Evolutionary conservation across 2,329 filamentous ascomycete species (phyloP).

Genomic region (Pseudocercospora vitis): DNA sequence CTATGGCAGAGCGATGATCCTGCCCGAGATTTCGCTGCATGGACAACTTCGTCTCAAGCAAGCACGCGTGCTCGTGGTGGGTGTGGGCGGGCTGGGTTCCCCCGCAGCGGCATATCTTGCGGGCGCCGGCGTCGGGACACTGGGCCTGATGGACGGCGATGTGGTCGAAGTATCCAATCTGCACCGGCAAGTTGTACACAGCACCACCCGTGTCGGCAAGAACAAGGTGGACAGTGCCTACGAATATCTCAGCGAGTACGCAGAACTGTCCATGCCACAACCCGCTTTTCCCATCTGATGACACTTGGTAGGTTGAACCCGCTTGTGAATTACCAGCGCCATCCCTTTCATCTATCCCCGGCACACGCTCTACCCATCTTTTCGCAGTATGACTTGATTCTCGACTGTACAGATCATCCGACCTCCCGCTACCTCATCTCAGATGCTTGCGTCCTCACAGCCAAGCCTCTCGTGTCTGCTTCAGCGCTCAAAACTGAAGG

Average conservation of each 20-base stretch:
- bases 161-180: conserved; percentile 85
- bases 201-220: conserved; percentile 67
- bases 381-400: conserved; percentile 72
- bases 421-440: conserved; percentile 90
- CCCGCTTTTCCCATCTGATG: conserved; percentile 11
- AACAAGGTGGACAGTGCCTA: conserved; percentile 75
- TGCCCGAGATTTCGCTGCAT: conserved; percentile 74
- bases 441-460: conserved; percentile 77
- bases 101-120: conserved; percentile 91
- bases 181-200: conserved; percentile 86
- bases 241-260: conserved; percentile 46
- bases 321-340: conserved; percentile 61
- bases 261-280: conserved; percentile 21
- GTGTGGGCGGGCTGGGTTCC: conserved; percentile 85
- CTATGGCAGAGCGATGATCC: conserved; percentile 88
- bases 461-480: conserved; percentile 81
- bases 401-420: conserved; percentile 95
- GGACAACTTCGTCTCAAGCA: conserved; percentile 73
- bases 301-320: conserved; percentile 62
- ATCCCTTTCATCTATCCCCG: conserved; percentile 66
- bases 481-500: conserved; percentile 87
- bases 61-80: conserved; percentile 75
- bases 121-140: conserved; percentile 77
- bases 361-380: conserved; percentile 68
- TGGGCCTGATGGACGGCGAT: conserved; percentile 87